Conservation (phyloP, 164 flowering plant species). For the Magnolia sinica region DNA sequence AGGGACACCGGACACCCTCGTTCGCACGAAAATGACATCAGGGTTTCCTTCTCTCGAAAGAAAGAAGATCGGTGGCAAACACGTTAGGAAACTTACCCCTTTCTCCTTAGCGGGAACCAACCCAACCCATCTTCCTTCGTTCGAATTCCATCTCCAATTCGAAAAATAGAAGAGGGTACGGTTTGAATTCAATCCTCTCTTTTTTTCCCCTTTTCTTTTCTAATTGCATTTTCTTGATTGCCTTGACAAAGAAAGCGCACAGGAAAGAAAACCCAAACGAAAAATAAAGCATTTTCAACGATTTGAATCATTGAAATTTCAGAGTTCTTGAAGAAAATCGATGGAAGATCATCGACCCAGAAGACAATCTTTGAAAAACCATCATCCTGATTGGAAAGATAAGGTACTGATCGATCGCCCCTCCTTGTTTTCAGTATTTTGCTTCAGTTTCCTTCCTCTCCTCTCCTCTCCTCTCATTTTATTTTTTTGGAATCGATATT, state of each 20-base stretch:
- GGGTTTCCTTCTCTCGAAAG: no score
- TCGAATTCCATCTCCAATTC: neutral
- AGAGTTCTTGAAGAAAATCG: neutral
- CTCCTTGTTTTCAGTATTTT: neutral
- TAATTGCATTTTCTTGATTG: neutral
- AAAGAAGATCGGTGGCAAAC: no score
- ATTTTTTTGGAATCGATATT: neutral
- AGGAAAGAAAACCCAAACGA: neutral
- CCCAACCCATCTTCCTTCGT: neutral
- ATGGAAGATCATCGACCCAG: slow-evolving; percentile 22
- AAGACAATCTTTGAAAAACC: slow-evolving; percentile 20
- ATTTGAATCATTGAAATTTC: neutral
- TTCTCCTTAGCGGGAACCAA: neutral
- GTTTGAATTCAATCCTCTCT: neutral
- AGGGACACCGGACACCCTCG: no score
- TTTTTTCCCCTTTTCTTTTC: neutral
- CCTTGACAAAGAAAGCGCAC: neutral
- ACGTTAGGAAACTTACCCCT: neutral
- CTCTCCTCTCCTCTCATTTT: neutral
- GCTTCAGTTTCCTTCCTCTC: neutral
- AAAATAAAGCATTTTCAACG: no score
- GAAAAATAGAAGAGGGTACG: no score
- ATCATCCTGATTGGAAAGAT: slow-evolving; percentile 23
- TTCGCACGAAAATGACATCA: no score
- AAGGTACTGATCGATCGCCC: slow-evolving; percentile 17